Base-by-base conservation (phyloP, 441 rosid species). In the Hura crepitans region DNA sequence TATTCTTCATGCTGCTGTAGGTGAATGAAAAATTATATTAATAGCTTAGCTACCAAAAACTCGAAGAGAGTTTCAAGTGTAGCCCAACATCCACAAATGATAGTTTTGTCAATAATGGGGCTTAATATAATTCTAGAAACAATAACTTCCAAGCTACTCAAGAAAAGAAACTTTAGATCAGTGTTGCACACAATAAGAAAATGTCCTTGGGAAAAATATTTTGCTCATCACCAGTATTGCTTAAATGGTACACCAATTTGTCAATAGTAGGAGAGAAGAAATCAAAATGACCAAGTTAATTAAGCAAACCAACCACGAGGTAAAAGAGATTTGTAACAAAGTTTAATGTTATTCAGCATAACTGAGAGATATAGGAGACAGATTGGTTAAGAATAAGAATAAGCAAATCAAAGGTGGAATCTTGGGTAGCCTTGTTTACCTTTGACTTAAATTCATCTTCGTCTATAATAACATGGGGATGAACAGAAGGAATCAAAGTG, bases 361-460 rank as follows among this genome's bases (percentile, higher is more conserved):
- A 64, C 14, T 0, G 46, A 71, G 66, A 69, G 66, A 37, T 18
- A 47, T 35, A 43, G 39, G 35, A 37, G 33, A 49, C 33, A 68
- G 18, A 62, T 67, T 53, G n/a, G 18, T 33, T 25, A 42, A 75
- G 37, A 62, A 74, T 42, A 61, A 45, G 22, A 13, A 14, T 17
- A 14, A 45, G 62, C 46, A 77, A 60, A 25, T 69, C 37, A 66
- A 46, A 18, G n/a, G 25, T 45, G 47, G 22, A 45, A 27, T 20
- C 15, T 12, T 35, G 60, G 42, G 18, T 30, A 58, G 57, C 39
- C 62, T 55, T 54, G 2, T 7, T 49, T 83, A 95, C 99, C 99
- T 91, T 96, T 68, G 90, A 85, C 87, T 88, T 88, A 74, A 95
- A 89, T 77, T 89, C 96, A 74, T 87, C 92, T 73, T 91, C 98